phyloP scores from a whole-genome alignment of 306 rosid genomes.

The Geum urbanum region DNA sequence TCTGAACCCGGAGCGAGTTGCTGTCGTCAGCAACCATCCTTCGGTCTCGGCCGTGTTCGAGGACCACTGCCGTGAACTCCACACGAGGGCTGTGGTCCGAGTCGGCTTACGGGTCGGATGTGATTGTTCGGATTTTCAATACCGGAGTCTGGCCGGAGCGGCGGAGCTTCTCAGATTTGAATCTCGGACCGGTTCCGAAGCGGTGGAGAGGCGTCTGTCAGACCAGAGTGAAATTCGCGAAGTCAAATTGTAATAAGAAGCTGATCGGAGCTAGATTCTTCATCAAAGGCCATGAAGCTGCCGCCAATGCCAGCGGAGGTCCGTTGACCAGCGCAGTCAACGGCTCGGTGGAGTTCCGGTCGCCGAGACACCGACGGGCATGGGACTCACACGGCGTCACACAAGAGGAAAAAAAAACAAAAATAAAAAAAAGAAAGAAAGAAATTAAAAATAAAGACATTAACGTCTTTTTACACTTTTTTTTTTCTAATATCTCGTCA shows the following conservation, averaged over 20 bases:
- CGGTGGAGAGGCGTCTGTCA: conserved; percentile 84
- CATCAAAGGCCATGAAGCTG: conserved; percentile 75
- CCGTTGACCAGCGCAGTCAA: conserved; percentile 44
- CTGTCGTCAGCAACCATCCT: conserved; percentile 40
- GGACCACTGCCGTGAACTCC: conserved; percentile 71
- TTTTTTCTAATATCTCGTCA: too few species aligned
- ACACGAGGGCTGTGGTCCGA: conserved; percentile 96
- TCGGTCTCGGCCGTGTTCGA: conserved; percentile 67
- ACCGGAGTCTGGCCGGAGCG: conserved; percentile 86
- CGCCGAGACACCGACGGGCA: conserved; percentile 97
- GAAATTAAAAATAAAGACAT: too few species aligned
- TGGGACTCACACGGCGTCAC: conserved; percentile 93
- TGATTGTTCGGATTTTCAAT: conserved; percentile 72
- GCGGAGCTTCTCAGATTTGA: conserved; percentile 68
- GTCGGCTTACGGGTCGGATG: conserved; percentile 87
- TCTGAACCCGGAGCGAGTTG: conserved; percentile 38
- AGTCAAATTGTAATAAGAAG: conserved; percentile 56
- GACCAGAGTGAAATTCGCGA: conserved; percentile 50
- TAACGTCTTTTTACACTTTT: too few species aligned
- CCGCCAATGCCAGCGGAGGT: conserved; percentile 33
- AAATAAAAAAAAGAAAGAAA: too few species aligned
- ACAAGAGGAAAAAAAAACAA: too few species aligned
- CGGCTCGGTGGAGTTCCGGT: conserved; percentile 67
- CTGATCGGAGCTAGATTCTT: conserved; percentile 76
- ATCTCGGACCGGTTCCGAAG: conserved; percentile 66